Base-by-base conservation (phyloP, 371 early-diverging fungal species). In the Haplosporangium sp. region DNA sequence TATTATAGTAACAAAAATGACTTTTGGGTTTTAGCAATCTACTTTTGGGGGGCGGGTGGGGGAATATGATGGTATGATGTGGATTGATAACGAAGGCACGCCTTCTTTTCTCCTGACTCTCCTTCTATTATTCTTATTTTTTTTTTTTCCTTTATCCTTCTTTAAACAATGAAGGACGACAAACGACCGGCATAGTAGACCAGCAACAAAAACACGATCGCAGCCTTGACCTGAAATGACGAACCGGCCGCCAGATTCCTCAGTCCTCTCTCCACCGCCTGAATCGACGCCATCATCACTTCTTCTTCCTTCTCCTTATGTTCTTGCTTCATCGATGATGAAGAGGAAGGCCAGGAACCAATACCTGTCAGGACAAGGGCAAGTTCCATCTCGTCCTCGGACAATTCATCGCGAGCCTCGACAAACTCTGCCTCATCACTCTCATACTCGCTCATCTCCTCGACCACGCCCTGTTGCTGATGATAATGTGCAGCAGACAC, bases 401-500 rank as follows among this genome's bases (percentile, higher is more conserved):
- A 54, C n/a, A 69, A 40, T 29, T 65, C 66, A 48, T 75, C 66
- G 1, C 62, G 50, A 1, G 75, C 66, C 59, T 75, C 75, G 1
- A 75, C 70, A 54, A 75, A 69, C 54, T 75, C 75, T 9, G 62
- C 70, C 40, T 74, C 74, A 20, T 68, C 69, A 21, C 74, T 64
- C 57, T 63, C 63, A 36, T 53, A 59, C 4, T 61, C 69, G 5
- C 51, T 43, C 11, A 18, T n/a, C 21, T 51, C 40, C 20, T 56
- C 59, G 2, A 59, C 40, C n/a, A 56, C 59, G 1, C 41, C 48
- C 13, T 48, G 52, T 6, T 55, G 57, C 5, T 66, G 50, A 11
- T 62, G 59, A 11, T 41, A 41, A 29, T 29, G 37, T 47, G 50
- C 18, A 37, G 59, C 51, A n/a, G 64, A 51, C 43, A 63, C 53